Base-by-base conservation (phyloP, 192 early-diverging fungal genomes). In the Rhizophagus clarus region DNA sequence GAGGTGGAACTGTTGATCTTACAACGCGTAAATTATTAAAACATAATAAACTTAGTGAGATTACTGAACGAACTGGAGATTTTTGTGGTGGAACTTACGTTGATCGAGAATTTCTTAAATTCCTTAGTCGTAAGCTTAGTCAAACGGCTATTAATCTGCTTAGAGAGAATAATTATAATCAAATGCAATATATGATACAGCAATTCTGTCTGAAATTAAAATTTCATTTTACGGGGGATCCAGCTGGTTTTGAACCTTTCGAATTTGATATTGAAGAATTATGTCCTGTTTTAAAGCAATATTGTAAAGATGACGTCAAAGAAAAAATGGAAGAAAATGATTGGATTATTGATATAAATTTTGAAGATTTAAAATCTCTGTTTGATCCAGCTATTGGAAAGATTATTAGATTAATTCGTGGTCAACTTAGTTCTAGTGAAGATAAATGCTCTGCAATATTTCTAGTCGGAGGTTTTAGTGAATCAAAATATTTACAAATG, bases 401-500 rank as follows among this genome's bases (percentile, higher is more conserved):
- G 26, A 84, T 89, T 17, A 63, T 86, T 1, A 67, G 80, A 12
- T 61, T 88, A 20, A 87, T 89, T 24, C 72, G 82, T 69, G 63
- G 82, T 31, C 88, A 89, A 51, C 73, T 89, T 31, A 74, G 69
- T 2, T 84, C 84, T 63, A 66, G 79, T 5, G 73, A 82, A 34
- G 68, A 72, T 17, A 72, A 61, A n/a, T 74, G 85, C 4, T 76
- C 83, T n/a, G 84, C 85, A 12, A 85, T 87, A 22, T 89, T 89
- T 77, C 62, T 89, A 72, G 88, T 89, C 10, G 88, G 88, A 22
- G 88, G 88, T 49, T 88, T 88, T 76, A 87, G 88, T 22, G 83
- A 85, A 56, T 88, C 87, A 7, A 76, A 80, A 10, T 88, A 88
- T 47, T 61, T 89, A 9, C 83, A 83, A 67, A 61, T 80, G 6